Evolutionary conservation across 371 early-diverging fungal genomes (phyloP), one percentile per base, ranked within the genome.

Genomic region (Apophysomyces sp.): DNA sequence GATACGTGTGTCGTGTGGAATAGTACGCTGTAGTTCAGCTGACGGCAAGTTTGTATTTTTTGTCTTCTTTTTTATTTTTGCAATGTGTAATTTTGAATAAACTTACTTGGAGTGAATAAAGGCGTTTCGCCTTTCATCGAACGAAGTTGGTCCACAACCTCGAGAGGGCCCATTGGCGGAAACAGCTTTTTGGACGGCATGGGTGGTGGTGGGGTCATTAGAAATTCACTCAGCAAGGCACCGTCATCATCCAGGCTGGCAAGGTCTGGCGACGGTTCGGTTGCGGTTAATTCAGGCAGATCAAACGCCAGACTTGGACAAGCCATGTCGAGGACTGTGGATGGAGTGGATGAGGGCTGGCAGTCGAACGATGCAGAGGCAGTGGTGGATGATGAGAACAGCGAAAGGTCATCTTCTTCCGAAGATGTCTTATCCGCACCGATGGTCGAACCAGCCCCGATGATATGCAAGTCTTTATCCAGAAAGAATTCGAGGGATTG

Each of bases 341-440:
- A 57, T 27, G 21, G 31, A 30, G 27, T 18, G 9, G 57, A n/a
- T 27, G 44, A 27, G 3, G 21, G 11, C 21, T 1, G 7, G n/a
- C 21, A 9, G 21, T 44, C 88, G 71, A 58, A 92, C 78, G 4
- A 94, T 88, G 37, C 89, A 78, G 66, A 70, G 69, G 71, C 92
- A 81, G 63, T 89, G 86, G 52, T 26, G 7, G 59, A 30, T 9
- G 55, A 30, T 21, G 52, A 36, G 18, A 4, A 44, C 21, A 44
- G 11, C 6, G 21, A 2, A 4, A 21, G n/a, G 27, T n/a, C 21
- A 9, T 44, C 27, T 21, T 58, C 30, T 27, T 28, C 51, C 58
- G 53, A 12, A 51, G 32, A 15, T 27, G 30, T 39, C 16, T 9
- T 24, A 26, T 44, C 11, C 8, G 11, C 13, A 4, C 21, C 49